Percentiles rank a stretch among this genome's conserved stretches.
Evolutionary conservation across 164 flowering plant species (phyloP).

Genomic region (Vitis rotundifolia): DNA sequence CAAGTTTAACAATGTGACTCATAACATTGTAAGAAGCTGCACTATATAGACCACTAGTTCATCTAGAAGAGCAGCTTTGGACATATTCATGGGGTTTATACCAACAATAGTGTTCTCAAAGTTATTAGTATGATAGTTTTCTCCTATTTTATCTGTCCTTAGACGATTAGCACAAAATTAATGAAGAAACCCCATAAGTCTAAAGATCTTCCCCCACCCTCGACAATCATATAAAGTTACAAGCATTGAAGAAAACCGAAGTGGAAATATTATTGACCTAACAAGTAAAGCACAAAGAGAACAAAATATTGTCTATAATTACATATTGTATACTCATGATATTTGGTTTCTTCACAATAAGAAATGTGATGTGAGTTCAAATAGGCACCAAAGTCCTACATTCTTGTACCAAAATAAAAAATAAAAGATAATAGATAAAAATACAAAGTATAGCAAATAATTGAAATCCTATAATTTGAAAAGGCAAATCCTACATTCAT

Average conservation of each 20-base stretch:
- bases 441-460: not conserved
- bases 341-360: too few relatives aligned
- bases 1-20: too few relatives aligned
- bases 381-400: too few relatives aligned
- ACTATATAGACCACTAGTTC: too few relatives aligned
- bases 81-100: conserved; percentile 35
- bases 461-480: not conserved
- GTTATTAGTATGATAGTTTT: conserved; percentile 17
- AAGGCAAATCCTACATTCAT: conserved; percentile 4
- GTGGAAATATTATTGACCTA: too few relatives aligned
- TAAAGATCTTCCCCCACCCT: conserved; percentile 42
- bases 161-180: conserved; percentile 40
- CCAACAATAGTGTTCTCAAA: not conserved
- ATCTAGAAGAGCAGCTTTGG: not conserved
- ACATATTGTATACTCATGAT: too few relatives aligned
- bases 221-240: conserved; percentile 9
- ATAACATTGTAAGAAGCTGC: too few relatives aligned
- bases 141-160: conserved; percentile 34
- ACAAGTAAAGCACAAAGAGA: too few relatives aligned
- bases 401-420: not conserved
- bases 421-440: not conserved
- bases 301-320: too few relatives aligned
- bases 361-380: too few relatives aligned
- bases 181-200: conserved; percentile 44
- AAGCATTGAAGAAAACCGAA: too few relatives aligned